These are phyloP conservation scores for Saccharomycopsis selenospora DNA, from an alignment of 805 yeast species.

Conservation along the genomic window DNA sequence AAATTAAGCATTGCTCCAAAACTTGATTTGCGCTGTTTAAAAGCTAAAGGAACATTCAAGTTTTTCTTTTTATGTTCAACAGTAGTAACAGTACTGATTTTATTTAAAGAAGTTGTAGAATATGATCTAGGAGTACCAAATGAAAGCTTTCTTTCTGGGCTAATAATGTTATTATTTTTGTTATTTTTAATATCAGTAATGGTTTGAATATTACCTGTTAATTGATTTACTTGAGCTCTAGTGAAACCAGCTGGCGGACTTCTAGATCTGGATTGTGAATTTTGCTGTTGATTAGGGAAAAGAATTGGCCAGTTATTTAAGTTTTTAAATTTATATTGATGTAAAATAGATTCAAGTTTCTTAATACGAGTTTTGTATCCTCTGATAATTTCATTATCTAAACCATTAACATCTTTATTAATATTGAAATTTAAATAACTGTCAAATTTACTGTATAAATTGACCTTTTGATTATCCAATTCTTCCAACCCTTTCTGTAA, in stretches of 20 bases:
- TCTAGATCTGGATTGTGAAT: slow-evolving; percentile 10
- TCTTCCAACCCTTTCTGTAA: slow-evolving; percentile 35
- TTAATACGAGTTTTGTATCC: slow-evolving; percentile 68
- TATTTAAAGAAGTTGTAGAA: slow-evolving; percentile 17
- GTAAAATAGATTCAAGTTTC: slow-evolving; percentile 69
- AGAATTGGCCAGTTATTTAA: slow-evolving; percentile 37
- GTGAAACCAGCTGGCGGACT: slow-evolving; percentile 8
- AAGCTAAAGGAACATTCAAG: background rate
- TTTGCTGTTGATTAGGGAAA: slow-evolving; percentile 6
- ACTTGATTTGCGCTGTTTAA: slow-evolving; percentile 4
- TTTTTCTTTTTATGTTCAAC: slow-evolving; percentile 5
- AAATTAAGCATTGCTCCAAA: slow-evolving; percentile 11
- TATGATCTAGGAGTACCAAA: slow-evolving; percentile 10
- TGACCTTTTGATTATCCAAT: slow-evolving; percentile 22
- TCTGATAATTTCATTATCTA: slow-evolving; percentile 36
- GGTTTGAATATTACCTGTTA: background rate
- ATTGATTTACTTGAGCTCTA: background rate
- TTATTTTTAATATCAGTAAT: background rate
- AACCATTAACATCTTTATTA: slow-evolving; percentile 5
- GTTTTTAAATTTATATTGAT: slow-evolving; percentile 60
- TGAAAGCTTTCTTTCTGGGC: background rate
- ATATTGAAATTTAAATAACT: slow-evolving; percentile 10
- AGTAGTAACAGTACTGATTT: slow-evolving; percentile 16
- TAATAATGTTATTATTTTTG: background rate
- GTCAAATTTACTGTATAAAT: slow-evolving; percentile 13